phyloP scores from a whole-genome alignment of 2,329 filamentous ascomycete genomes.

The Penicillium sp. region DNA sequence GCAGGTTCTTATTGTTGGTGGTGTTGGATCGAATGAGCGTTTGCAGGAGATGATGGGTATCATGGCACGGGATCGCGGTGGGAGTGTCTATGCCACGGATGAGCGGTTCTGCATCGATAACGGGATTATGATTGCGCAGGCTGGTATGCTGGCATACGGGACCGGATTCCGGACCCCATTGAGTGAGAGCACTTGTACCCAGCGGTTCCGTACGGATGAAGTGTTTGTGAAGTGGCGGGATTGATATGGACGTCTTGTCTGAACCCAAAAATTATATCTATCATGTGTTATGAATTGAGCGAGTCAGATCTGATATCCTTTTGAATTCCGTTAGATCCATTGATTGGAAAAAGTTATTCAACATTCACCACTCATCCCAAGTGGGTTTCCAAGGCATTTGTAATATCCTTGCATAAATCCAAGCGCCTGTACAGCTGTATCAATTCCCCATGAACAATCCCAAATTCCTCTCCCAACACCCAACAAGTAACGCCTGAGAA shows the following conservation, averaged over 20 bases:
- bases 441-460: constrained; percentile 2
- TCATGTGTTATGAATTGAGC: constrained; percentile 18
- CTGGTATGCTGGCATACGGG: constrained; percentile 73
- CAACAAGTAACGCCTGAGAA: constrained; percentile 9
- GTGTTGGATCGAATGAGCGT: constrained; percentile 88
- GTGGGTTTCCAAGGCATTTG: background rate
- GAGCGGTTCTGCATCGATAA: constrained; percentile 98
- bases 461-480: constrained; percentile 1
- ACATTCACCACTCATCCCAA: background rate
- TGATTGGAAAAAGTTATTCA: background rate
- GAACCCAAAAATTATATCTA: constrained; percentile 2
- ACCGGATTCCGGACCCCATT: constrained; percentile 70
- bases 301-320: constrained; percentile 1
- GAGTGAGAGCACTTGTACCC: constrained; percentile 74
- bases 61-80: constrained; percentile 82
- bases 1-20: constrained; percentile 89
- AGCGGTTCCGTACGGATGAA: constrained; percentile 73
- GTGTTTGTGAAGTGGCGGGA: constrained; percentile 70
- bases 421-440: constrained; percentile 7
- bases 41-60: constrained; percentile 97
- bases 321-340: background rate
- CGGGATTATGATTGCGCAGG: constrained; percentile 98
- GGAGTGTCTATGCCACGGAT: constrained; percentile 87
- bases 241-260: constrained; percentile 20
- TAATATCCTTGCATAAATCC: background rate